phyloP scores from a whole-genome alignment of 371 early-diverging fungal species.

The Capillidium heterosporum region DNA sequence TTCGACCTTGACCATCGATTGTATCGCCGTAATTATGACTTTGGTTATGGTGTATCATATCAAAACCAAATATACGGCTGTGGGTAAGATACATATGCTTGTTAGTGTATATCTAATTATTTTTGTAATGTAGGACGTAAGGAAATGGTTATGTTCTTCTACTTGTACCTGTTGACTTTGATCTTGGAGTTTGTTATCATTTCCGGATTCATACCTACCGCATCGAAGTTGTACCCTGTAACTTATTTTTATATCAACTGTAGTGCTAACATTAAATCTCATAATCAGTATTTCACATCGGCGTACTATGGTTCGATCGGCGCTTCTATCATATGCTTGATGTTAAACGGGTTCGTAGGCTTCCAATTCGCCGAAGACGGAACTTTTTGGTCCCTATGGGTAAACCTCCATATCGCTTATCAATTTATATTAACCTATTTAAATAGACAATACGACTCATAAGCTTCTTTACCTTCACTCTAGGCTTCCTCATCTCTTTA shows the following conservation, averaged over 20 bases:
- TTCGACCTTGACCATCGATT: constrained; percentile 56
- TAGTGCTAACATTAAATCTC: constrained; percentile 5
- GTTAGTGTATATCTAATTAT: not conserved
- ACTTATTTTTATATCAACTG: not conserved
- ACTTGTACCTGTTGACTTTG: constrained; percentile 48
- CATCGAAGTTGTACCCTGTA: constrained; percentile 52
- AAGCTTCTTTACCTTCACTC: constrained; percentile 34
- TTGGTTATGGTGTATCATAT: constrained; percentile 82
- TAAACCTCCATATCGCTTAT: constrained; percentile 10
- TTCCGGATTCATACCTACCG: constrained; percentile 60
- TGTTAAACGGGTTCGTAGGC: constrained; percentile 77
- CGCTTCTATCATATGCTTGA: constrained; percentile 57
- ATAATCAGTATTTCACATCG: constrained; percentile 45
- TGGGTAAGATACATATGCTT: constrained; percentile 31
- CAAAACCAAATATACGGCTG: constrained; percentile 80
- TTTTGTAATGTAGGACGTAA: constrained; percentile 39
- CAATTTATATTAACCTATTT: constrained; percentile 4
- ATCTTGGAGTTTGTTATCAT: constrained; percentile 60
- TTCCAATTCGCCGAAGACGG: constrained; percentile 90
- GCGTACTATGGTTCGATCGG: constrained; percentile 49
- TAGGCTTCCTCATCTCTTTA: constrained; percentile 44
- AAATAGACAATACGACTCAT: constrained; percentile 47
- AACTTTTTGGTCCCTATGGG: constrained; percentile 39
- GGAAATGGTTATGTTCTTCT: constrained; percentile 83
- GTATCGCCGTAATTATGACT: constrained; percentile 74